Base-by-base conservation (phyloP, 176 grass and related monocot species). In the Triticum turgidum region DNA sequence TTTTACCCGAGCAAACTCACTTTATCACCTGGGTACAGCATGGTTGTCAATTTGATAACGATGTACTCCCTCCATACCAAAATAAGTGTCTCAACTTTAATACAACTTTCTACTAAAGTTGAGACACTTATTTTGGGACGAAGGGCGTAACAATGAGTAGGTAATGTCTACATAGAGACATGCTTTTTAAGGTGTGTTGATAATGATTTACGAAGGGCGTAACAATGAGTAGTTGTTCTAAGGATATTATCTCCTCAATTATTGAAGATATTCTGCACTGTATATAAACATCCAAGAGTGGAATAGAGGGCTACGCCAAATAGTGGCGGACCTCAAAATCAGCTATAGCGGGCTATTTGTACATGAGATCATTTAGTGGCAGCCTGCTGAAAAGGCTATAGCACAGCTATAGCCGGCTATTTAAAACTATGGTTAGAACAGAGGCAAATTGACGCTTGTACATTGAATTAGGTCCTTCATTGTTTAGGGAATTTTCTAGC, bases 401-500 rank as follows among this genome's bases (percentile, higher is more conserved):
- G 34, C 34, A n/a, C n/a, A n/a, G 34, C 34, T 35, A 35, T 35
- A 35, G 34, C 34, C 34, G 0, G 5, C 34, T 35, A 35, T 35
- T 35, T 35, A 35, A 35, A 35, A 35, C 34, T 29, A 32, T 85
- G 33, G 82, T 86, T 86, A 41, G 11, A 86, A 10, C 37, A 41
- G n/a, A 65, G 5, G 63, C 52, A 77, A 35, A 78, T 81, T 86
- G 62, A 84, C 80, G 2, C 64, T 90, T 86, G 27, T 85, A 33
- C 35, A 79, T 85, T 78, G 65, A 89, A 79, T 79, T 80, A 96
- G 90, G 96, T 96, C 47, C 91, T 98, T 84, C 93, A 91, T 32
- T 88, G 90, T 87, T 76, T 98, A 58, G 96, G 96, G 52, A 98
- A 96, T 88, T 86, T 98, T 79, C 82, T 96, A 84, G 96, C 96